Conservation (phyloP, 306 rosid species). For the Crataegus laevigata region DNA sequence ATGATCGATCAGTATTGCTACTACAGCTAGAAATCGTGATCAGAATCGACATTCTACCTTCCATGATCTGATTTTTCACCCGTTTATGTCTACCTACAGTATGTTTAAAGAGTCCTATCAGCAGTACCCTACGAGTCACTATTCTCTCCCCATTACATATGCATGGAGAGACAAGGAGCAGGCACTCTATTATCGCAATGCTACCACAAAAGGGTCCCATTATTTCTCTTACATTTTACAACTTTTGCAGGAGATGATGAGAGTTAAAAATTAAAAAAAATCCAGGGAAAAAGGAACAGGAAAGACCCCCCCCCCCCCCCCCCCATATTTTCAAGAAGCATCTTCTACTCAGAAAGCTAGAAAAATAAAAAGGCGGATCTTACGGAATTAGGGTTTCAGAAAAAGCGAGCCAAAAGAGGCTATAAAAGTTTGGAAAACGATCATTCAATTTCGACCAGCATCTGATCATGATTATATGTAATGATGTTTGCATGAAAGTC, state of each 20-base stretch:
- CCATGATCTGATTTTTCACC: neutral
- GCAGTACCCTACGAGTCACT: conserved; percentile 8
- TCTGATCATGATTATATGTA: conserved; percentile 27
- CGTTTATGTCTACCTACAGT: conserved; percentile 2
- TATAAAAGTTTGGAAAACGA: conserved; percentile 25
- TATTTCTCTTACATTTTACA: neutral
- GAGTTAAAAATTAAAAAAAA: conserved; percentile 7
- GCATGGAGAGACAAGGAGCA: conserved; percentile 37
- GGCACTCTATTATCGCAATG: conserved; percentile 24
- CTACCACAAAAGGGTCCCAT: conserved; percentile 23
- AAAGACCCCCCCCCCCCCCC: conserved; percentile 25
- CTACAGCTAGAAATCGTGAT: neutral
- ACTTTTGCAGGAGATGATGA: conserved; percentile 15
- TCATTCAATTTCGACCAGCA: conserved; percentile 23
- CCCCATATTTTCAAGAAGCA: conserved; percentile 20
- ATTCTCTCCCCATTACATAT: neutral
- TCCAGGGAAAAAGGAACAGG: conserved; percentile 23
- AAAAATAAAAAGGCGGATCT: conserved; percentile 10
- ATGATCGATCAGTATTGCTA: neutral
- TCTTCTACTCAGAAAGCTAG: conserved; percentile 10
- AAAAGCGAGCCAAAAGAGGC: conserved; percentile 25
- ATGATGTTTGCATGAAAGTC: conserved; percentile 51
- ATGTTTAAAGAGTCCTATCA: neutral
- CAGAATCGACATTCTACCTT: neutral
- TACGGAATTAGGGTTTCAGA: conserved; percentile 9